Conservation (phyloP, 768 basidiomycete genomes). For the Mycena alexandri region DNA sequence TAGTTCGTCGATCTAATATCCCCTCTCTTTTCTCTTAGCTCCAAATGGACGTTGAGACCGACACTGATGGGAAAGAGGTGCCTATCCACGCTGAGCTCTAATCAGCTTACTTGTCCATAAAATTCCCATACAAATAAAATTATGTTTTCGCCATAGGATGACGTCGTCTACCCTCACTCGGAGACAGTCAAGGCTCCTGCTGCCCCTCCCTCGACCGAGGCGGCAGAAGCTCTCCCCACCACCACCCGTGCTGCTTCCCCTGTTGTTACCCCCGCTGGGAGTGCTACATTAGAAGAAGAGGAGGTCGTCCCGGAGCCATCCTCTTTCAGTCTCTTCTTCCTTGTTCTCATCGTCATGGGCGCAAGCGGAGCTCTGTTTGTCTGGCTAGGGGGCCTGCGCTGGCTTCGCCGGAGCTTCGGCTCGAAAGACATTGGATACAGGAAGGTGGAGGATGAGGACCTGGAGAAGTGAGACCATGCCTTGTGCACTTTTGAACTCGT, state of each 20-base stretch:
- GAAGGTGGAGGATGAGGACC: slow-evolving; percentile 62
- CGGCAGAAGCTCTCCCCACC: slow-evolving; percentile 17
- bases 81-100: slow-evolving; percentile 95
- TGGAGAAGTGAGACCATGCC: slow-evolving; percentile 58
- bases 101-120: slow-evolving; percentile 56
- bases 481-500: slow-evolving; percentile 12
- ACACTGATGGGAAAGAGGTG: slow-evolving; percentile 87
- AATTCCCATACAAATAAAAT: slow-evolving; percentile 67
- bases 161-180: slow-evolving; percentile 15
- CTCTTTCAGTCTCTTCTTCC: slow-evolving; percentile 49
- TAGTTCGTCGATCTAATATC: slow-evolving; percentile 3
- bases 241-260: slow-evolving; percentile 22
- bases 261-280: slow-evolving; percentile 29
- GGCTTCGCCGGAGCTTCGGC: slow-evolving; percentile 56
- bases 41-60: slow-evolving; percentile 63
- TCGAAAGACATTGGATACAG: slow-evolving; percentile 55
- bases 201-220: slow-evolving; percentile 23
- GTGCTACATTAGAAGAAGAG: slow-evolving; percentile 32
- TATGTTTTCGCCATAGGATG: slow-evolving; percentile 64
- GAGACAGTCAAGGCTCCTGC: slow-evolving; percentile 35
- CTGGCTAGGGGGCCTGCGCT: slow-evolving; percentile 67
- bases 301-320: slow-evolving; percentile 29
- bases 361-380: slow-evolving; percentile 59
- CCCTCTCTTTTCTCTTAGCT: slow-evolving; percentile 54
- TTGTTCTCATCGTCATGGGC: slow-evolving; percentile 59